Conservation (phyloP, 768 basidiomycete genomes). For the Podaxis sp. region DNA sequence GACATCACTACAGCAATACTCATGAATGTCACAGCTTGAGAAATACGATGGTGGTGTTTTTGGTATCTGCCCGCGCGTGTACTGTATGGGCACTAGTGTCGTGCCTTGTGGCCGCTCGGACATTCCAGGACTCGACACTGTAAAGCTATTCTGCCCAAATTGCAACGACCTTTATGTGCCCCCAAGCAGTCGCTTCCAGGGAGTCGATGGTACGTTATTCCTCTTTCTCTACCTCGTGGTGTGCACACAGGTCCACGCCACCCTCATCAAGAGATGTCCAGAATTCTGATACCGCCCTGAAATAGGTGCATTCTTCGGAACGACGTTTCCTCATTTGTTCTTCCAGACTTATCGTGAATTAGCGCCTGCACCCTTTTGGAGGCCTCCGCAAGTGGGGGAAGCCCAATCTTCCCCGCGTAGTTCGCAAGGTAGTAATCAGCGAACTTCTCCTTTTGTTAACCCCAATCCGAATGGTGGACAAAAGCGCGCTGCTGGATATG, state of each 20-base stretch:
- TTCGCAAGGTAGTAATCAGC: constrained; percentile 45
- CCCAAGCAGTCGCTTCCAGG: constrained; percentile 92
- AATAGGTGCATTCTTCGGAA: constrained; percentile 96
- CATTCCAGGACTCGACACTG: constrained; percentile 93
- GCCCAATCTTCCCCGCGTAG: constrained; percentile 60
- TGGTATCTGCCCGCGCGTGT: constrained; percentile 94
- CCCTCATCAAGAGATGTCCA: neutral
- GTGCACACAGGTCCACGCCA: neutral
- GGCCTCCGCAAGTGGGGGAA: constrained; percentile 54
- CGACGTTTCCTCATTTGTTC: constrained; percentile 97
- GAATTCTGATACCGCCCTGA: constrained; percentile 7
- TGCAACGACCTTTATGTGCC: constrained; percentile 97
- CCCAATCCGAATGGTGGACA: constrained; percentile 90
- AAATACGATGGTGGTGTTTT: constrained; percentile 93
- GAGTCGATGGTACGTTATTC: constrained; percentile 79
- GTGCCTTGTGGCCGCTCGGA: constrained; percentile 96
- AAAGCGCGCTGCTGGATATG: constrained; percentile 80
- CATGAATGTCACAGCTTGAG: constrained; percentile 61
- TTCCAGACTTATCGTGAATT: constrained; percentile 97
- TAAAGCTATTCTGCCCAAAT: constrained; percentile 97
- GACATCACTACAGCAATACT: constrained; percentile 12
- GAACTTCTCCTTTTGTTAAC: constrained; percentile 69
- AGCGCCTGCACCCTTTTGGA: constrained; percentile 92
- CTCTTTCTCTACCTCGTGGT: constrained; percentile 1
- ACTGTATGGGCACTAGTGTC: constrained; percentile 84